These are phyloP conservation scores for Arthromyces matolae DNA, from an alignment of 768 basidiomycete species.

Conservation along the genomic window DNA sequence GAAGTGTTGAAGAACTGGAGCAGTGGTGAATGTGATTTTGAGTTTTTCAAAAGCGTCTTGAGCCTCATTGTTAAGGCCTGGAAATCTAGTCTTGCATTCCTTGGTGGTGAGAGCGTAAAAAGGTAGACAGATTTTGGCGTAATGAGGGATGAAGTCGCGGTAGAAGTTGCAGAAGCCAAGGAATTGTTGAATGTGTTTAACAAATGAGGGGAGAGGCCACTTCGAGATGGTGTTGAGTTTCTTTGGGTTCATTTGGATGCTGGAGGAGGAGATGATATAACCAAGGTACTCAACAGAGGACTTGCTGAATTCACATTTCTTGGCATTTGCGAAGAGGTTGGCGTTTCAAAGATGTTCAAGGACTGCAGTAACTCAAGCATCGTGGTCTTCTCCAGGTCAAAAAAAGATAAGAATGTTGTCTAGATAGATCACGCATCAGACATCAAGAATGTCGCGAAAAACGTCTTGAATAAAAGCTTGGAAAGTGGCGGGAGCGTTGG, in stretches of 20 bases:
- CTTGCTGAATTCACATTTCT: background rate
- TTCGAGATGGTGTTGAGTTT: conserved; percentile 3
- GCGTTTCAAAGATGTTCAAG: background rate
- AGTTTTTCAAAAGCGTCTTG: conserved; percentile 23
- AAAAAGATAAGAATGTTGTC: background rate
- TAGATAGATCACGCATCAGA: background rate
- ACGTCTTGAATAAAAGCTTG: background rate
- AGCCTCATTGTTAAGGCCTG: background rate
- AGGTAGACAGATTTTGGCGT: conserved; percentile 18
- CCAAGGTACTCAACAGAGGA: background rate
- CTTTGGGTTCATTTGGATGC: conserved; percentile 2
- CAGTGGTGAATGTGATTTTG: conserved; percentile 10
- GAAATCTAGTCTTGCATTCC: conserved; percentile 8
- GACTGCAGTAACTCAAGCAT: background rate
- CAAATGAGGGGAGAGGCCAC: conserved; percentile 31
- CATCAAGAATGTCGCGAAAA: background rate
- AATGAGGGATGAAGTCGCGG: conserved; percentile 30
- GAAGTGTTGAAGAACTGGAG: background rate
- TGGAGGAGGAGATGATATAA: background rate
- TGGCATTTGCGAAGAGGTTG: background rate
- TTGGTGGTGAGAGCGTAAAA: conserved; percentile 16
- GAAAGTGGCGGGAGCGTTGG: background rate
- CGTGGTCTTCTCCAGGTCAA: background rate
- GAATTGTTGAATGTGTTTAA: conserved; percentile 34
- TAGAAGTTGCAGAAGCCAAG: conserved; percentile 39